Base-by-base conservation (phyloP, 805 yeast species). In the Saccharomycopsis lassenensis region DNA sequence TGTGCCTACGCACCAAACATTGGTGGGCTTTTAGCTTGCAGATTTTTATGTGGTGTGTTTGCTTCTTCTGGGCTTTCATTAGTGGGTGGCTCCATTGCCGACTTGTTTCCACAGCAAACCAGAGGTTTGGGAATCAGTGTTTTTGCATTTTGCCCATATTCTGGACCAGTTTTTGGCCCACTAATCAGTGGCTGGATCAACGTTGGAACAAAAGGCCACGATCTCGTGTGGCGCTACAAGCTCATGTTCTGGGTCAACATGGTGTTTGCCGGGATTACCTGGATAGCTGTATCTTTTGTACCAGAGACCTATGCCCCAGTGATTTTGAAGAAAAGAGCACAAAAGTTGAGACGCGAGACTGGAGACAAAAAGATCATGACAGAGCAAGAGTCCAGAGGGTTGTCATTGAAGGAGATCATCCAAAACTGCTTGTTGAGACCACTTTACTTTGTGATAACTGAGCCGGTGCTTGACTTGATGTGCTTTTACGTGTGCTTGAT, bases 221-320 rank as follows among this genome's bases (percentile, higher is more conserved):
- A 40, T 17, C 8, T 42, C 5, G 36, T 24, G n/a, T 39, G 46
- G 43, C 63, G 80, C 48, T 66, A 74, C 51, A 86, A 77, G 31
- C 55, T 83, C 25, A 70, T 86, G 52, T 72, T 81, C 45, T 86
- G 95, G 95, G 87, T 84, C 38, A 86, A 85, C 54, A 72, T 86
- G 83, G 94, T 87, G 3, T 83, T 86, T 59, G 82, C 91, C 2
- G 95, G 95, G 45, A 69, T 71, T 3, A 76, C 79, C 76, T 79
- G 87, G 81, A 62, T 85, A 22, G 44, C 69, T 15, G 66, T 76
- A 29, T 54, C 74, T 10, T 48, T 66, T 12, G 70, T 86, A 21
- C 96, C 95, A n/a, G 96, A 86, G 60, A 86, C 96, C 14, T 82
- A 77, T 56, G 82, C 91, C 3, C 94, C 95, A 6, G 84, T 76